A percentile compares a stretch with the other conserved stretches of the same genome.
Conservation (phyloP, 202 grass and related monocot genomes). For the Hordeum pubiflorum region DNA sequence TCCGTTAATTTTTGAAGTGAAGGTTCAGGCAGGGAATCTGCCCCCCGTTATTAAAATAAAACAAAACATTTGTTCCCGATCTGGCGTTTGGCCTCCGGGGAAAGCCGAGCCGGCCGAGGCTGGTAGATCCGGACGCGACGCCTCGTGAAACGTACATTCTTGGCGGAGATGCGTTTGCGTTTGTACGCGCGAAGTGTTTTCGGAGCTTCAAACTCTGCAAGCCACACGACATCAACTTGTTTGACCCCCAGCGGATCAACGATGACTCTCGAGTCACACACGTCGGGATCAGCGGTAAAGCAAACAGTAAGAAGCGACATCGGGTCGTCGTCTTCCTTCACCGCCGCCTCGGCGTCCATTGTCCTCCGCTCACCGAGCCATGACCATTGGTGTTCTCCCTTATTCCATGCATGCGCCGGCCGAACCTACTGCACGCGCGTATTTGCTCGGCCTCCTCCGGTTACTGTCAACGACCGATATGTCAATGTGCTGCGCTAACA, state of each 20-base stretch:
- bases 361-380: background rate
- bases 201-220: background rate
- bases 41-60: background rate
- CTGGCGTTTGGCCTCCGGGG: background rate
- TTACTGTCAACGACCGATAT: background rate
- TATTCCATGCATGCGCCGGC: background rate
- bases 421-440: background rate
- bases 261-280: background rate
- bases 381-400: background rate
- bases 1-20: too few species aligned
- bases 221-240: slow-evolving; percentile 7
- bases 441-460: background rate
- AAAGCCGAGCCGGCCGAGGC: background rate
- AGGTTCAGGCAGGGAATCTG: background rate
- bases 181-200: background rate
- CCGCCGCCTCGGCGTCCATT: background rate
- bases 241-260: background rate
- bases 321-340: background rate
- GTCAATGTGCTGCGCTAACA: background rate
- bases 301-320: background rate
- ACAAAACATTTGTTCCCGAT: background rate
- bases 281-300: background rate
- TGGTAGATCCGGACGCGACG: slow-evolving; percentile 21
- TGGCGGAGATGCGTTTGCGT: background rate
- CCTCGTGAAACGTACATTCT: background rate